Percentiles rank a stretch among this genome's conserved stretches.
phyloP scores from a whole-genome alignment of 495 filamentous ascomycete genomes.

The Hyaloscypha bicolor region DNA sequence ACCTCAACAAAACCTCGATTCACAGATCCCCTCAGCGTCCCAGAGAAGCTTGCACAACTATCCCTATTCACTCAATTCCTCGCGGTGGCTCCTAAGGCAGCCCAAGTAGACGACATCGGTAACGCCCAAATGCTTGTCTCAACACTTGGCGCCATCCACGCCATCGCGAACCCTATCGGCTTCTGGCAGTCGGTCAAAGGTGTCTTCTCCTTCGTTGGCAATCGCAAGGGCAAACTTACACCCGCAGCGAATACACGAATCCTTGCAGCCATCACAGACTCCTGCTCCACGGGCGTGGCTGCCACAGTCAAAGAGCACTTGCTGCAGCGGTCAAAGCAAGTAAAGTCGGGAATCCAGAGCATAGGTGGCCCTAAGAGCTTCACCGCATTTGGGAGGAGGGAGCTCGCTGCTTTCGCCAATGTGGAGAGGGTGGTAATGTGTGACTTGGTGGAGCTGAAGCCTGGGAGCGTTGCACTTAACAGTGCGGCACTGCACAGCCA shows the following conservation, averaged over 20 bases:
- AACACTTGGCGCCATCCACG: slow-evolving; percentile 12
- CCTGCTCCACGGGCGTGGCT: slow-evolving; percentile 5
- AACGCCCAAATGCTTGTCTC: slow-evolving; percentile 11
- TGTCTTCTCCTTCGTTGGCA: slow-evolving; percentile 6
- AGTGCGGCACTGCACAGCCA: slow-evolving; percentile 5
- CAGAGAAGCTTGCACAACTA: slow-evolving; percentile 8
- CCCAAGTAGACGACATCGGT: slow-evolving; percentile 5
- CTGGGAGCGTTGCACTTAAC: slow-evolving; percentile 1
- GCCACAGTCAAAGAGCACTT: slow-evolving; percentile 3
- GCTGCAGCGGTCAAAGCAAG: slow-evolving; percentile 10
- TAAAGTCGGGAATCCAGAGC: slow-evolving; percentile 2
- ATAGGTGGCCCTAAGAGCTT: not conserved
- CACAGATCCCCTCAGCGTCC: slow-evolving; percentile 7
- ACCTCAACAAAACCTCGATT: slow-evolving; percentile 10
- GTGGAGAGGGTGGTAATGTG: slow-evolving; percentile 4
- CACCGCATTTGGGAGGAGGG: not conserved
- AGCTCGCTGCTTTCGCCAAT: not conserved
- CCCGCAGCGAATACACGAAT: not conserved
- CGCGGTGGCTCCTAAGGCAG: not conserved
- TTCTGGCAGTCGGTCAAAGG: slow-evolving; percentile 15
- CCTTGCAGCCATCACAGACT: not conserved
- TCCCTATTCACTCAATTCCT: slow-evolving; percentile 11
- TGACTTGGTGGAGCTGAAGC: slow-evolving; percentile 8
- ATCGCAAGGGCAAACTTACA: slow-evolving; percentile 12
- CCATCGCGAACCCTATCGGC: slow-evolving; percentile 17